These are phyloP conservation scores for Phialemoniopsis sp. DNA, from an alignment of 2,329 filamentous ascomycete genomes.

Conservation along the genomic window DNA sequence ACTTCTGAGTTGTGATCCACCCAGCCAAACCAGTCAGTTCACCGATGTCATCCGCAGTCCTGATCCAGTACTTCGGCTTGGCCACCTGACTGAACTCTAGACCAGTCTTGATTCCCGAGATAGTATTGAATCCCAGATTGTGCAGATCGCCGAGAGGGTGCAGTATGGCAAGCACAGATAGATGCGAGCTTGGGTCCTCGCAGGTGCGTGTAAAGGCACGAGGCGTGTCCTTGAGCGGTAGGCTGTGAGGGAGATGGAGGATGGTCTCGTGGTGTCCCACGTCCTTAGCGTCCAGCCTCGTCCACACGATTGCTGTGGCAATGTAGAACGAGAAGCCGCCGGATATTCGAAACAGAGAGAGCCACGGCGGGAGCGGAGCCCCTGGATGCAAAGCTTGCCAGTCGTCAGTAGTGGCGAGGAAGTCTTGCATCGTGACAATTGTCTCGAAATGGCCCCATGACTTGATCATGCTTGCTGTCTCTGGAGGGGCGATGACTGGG, in stretches of 20 bases:
- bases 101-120: not conserved
- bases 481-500: not conserved
- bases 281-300: not conserved
- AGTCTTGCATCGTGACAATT: not conserved
- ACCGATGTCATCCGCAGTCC: not conserved
- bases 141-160: not conserved
- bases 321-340: not conserved
- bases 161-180: not conserved
- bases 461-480: not conserved
- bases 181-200: not conserved
- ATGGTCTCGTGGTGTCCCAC: not conserved
- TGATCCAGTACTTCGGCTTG: not conserved
- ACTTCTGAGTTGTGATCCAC: too few relatives aligned
- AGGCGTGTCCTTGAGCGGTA: not conserved
- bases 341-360: not conserved
- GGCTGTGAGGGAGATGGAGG: not conserved
- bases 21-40: too few relatives aligned
- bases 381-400: not conserved
- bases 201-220: not conserved
- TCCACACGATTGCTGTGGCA: not conserved
- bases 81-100: not conserved
- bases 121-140: not conserved
- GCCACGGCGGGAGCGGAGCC: not conserved
- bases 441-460: conserved; percentile 3
- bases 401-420: not conserved